Evolutionary conservation across 345 rosid genomes (phyloP).

Genomic region (Orychophragmus violaceus): DNA sequence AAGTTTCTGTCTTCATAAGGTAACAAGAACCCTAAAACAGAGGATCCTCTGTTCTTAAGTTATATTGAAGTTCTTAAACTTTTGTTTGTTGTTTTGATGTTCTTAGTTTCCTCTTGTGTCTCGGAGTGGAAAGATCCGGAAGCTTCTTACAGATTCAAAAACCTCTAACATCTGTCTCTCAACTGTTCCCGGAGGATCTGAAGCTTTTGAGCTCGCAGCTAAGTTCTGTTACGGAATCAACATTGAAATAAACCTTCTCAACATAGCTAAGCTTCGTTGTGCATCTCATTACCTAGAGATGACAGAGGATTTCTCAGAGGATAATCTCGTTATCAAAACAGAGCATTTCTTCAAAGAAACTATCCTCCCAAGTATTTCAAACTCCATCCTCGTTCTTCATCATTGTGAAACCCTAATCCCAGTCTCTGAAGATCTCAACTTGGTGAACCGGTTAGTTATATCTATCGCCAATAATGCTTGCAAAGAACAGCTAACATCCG

Average conservation of each 20-base stretch:
- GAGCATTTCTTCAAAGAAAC: conserved; percentile 61
- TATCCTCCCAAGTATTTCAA: conserved; percentile 64
- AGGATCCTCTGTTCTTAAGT: conserved; percentile 5
- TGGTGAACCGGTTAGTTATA: conserved; percentile 59
- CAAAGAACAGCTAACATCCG: conserved; percentile 93
- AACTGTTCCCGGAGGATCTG: conserved; percentile 73
- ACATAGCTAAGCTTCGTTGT: conserved; percentile 66
- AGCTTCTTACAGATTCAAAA: conserved; percentile 58
- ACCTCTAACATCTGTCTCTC: conserved; percentile 50
- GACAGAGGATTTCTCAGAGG: conserved; percentile 82
- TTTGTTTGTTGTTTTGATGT: neutral
- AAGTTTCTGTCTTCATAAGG: conserved; percentile 90
- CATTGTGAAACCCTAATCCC: conserved; percentile 70
- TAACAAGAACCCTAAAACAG: conserved; percentile 24
- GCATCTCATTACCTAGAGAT: conserved; percentile 80
- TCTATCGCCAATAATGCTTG: conserved; percentile 85
- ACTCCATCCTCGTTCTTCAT: conserved; percentile 63
- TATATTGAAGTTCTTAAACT: neutral
- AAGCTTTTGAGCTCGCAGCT: conserved; percentile 89
- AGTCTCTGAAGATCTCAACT: conserved; percentile 69
- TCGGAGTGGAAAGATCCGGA: conserved; percentile 80
- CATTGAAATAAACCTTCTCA: conserved; percentile 59
- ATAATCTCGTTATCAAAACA: conserved; percentile 58
- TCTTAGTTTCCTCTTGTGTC: conserved; percentile 91
- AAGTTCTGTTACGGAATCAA: conserved; percentile 88